A percentile compares a stretch with the other conserved stretches of the same genome.
phyloP scores from a whole-genome alignment of 2,329 filamentous ascomycete genomes.

The Ceratocystiopsis minuta region DNA sequence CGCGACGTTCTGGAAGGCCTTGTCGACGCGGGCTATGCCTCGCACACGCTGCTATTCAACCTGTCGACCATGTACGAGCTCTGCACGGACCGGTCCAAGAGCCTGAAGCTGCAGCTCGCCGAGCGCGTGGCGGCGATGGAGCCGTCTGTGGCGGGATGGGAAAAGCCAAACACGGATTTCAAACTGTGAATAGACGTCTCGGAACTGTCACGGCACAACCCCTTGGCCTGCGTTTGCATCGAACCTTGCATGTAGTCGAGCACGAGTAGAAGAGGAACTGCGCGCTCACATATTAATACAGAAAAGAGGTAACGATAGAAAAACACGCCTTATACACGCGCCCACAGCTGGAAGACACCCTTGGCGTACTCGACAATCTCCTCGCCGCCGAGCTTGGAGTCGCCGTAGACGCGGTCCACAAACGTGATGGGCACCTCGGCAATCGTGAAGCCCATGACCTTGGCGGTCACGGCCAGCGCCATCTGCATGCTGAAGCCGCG shows the following conservation, averaged over 20 bases:
- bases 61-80: slow-evolving; percentile 82
- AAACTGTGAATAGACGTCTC: slow-evolving; percentile 36
- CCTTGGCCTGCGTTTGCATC: too few species aligned
- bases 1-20: slow-evolving; percentile 48
- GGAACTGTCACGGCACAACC: too few species aligned
- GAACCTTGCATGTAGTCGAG: neutral
- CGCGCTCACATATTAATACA: slow-evolving; percentile 1
- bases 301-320: neutral
- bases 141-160: slow-evolving; percentile 42
- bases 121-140: slow-evolving; percentile 47
- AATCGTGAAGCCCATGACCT: slow-evolving; percentile 86
- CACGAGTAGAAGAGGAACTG: neutral
- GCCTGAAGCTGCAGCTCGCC: slow-evolving; percentile 52
- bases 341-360: slow-evolving; percentile 60
- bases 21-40: slow-evolving; percentile 44
- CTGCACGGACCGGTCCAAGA: slow-evolving; percentile 58
- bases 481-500: slow-evolving; percentile 99
- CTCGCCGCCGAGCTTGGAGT: slow-evolving; percentile 82
- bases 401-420: slow-evolving; percentile 80
- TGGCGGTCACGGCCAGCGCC: slow-evolving; percentile 97
- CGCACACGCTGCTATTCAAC: slow-evolving; percentile 68
- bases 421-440: slow-evolving; percentile 94
- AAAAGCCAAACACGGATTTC: slow-evolving; percentile 55
- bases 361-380: slow-evolving; percentile 97
- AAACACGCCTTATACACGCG: slow-evolving; percentile 41